Base-by-base conservation (phyloP, 805 yeast species). In the Tetrapisispora phaffii region DNA sequence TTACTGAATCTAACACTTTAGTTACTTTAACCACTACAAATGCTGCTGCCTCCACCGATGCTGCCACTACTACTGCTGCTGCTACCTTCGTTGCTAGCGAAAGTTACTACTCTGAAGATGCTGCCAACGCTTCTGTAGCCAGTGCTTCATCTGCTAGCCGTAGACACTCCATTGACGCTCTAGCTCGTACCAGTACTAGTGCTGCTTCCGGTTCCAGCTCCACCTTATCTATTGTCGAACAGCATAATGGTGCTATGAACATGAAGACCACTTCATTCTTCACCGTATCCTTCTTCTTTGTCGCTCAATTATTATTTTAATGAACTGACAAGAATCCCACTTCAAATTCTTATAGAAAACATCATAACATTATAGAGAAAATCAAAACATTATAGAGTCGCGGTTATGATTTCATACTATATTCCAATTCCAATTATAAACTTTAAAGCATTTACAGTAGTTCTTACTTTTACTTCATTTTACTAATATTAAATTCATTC, bases 251-350 rank as follows among this genome's bases (percentile, higher is more conserved):
- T 26, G 41, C 41, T 26, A 16, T 28, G 9, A 38, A 38, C 24
- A 17, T 26, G 24, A 38, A 38, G 17, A 26, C 33, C 19, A 33
- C 33, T 16, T 38, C 41, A 3, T 26, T 38, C 23, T 7, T 26
- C 19, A 38, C 41, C 32, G 26, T 38, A 13, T 9, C 34, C 37
- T 32, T 39, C 53, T 28, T 41, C 39, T 34, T 37, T n/a, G 42
- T 16, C n/a, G 35, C 36, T 26, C 36, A 31, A 28, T 32, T 43
- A n/a, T 23, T 36, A 31, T 43, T 21, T 23, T 34, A 42, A 23
- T 21, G 12, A 24, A 24, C 2, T 15, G n/a, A 21, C 17, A 22
- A 15, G 10, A 5, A 15, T 8, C 13, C 10, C 20, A 34, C 15
- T 34, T 19, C 3, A 34, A 34, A 19, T 34, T 19, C 24, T n/a